Evolutionary conservation across 257 asterid species (phyloP), one percentile per base, ranked within the genome.

Genomic region (Buddleja alternifolia): DNA sequence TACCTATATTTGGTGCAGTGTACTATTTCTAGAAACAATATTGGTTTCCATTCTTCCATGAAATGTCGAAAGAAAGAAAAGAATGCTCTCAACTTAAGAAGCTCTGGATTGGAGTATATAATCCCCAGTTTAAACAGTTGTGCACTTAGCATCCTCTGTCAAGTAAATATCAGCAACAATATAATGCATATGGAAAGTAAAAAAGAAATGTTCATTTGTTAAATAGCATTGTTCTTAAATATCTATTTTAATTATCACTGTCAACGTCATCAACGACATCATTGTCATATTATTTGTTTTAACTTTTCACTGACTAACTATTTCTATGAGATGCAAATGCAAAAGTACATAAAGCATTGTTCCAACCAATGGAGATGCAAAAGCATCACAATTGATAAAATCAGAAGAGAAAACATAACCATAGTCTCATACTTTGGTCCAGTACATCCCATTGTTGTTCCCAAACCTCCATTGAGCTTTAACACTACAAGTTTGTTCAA

Each of bases 361-460:
- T 63, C 19, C 15, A 42, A 51, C 59, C 36, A 63, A 10, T 16
- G 21, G 16, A 17, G 12, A n/a, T 1, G 60, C 66, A 51, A 59
- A 63, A 46, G 66, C 63, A 76, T 69, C 68, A 56, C 71, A 54
- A 79, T 23, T 23, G 39, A 61, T 66, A 45, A 70, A 63, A 15
- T 16, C 67, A 46, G 48, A 48, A 16, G 15, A 34, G 42, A 48
- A 40, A 32, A 45, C n/a, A 29, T n/a, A 24, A 45, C 8, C 10
- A 64, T 12, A 71, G 60, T 34, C 48, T 34, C 90, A 54, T 89
- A 94, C 99, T 94, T 92, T 51, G 99, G 99, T 53, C 99, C 99
- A 14, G 97, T 94, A 77, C 99, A 94, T 6, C 99, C 99, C 99
- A 94, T 94, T 12, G 99, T 94, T 56, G 99, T 94, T 73, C 99